These are phyloP conservation scores for Pyrus pyrifolia DNA, from an alignment of 306 rosid species.

Conservation along the genomic window DNA sequence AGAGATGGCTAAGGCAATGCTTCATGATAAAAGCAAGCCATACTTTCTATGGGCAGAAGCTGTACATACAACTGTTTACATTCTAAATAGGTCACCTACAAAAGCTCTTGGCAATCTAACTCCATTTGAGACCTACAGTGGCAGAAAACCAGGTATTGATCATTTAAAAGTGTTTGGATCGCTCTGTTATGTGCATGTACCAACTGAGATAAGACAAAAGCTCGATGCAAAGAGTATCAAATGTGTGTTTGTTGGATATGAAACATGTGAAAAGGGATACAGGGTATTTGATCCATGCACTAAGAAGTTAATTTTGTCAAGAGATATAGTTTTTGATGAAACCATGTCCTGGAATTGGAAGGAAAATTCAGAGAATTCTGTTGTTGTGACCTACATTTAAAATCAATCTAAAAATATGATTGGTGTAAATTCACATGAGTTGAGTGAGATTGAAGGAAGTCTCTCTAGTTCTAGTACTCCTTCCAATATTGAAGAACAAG, in stretches of 20 bases:
- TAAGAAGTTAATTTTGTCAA: too few species aligned
- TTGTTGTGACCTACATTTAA: too few species aligned
- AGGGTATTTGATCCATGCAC: too few species aligned
- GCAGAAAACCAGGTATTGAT: not conserved
- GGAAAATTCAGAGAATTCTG: not conserved
- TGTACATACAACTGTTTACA: too few species aligned
- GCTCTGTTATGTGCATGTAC: not conserved
- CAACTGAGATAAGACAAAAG: too few species aligned
- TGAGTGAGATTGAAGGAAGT: too few species aligned
- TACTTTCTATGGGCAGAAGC: too few species aligned
- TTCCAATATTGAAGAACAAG: accelerated
- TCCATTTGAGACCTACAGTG: not conserved
- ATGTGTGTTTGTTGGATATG: not conserved
- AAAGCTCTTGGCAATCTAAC: not conserved
- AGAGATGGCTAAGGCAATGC: not conserved
- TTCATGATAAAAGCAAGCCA: not conserved
- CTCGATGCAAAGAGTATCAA: not conserved
- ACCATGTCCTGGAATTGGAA: not conserved
- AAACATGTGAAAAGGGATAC: not conserved
- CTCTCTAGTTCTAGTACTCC: accelerated
- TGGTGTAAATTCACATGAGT: too few species aligned
- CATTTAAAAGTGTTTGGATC: too few species aligned
- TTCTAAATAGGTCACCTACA: too few species aligned
- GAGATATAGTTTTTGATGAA: not conserved
- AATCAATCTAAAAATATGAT: too few species aligned